Conservation (phyloP, 192 early-diverging fungal species). For the Backusella morwellensis region DNA sequence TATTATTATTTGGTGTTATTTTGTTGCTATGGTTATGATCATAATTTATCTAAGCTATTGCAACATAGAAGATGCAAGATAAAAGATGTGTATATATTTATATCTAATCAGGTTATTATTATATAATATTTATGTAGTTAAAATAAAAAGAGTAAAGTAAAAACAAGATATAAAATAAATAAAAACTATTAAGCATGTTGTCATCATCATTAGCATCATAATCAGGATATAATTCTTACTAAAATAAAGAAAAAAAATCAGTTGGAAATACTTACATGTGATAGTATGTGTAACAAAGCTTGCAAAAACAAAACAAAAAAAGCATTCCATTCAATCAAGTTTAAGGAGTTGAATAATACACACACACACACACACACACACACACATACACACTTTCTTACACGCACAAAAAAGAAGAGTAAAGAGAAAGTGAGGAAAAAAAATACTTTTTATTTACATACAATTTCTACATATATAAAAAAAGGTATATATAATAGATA, state of each 20-base stretch:
- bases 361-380: background rate
- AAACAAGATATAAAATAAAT: background rate
- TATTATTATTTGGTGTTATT: background rate
- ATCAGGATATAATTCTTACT: background rate
- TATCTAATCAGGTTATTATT: background rate
- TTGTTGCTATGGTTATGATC: background rate
- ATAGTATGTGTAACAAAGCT: background rate
- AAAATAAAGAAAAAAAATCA: conserved; percentile 4
- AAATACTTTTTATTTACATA: conserved; percentile 4
- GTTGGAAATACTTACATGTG: background rate
- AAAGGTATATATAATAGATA: conserved; percentile 5
- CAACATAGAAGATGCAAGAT: background rate
- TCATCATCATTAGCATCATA: background rate
- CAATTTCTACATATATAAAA: background rate
- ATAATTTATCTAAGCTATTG: background rate
- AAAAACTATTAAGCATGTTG: background rate
- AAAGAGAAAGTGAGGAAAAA: background rate
- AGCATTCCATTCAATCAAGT: background rate
- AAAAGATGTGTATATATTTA: no score
- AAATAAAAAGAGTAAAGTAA: background rate
- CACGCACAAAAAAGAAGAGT: background rate
- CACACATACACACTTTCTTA: background rate
- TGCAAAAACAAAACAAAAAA: background rate
- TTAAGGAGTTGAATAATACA: background rate
- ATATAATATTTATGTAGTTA: background rate